Base-by-base conservation (phyloP, 495 filamentous ascomycete species). In the Podospora bellae-mahoneyi region DNA sequence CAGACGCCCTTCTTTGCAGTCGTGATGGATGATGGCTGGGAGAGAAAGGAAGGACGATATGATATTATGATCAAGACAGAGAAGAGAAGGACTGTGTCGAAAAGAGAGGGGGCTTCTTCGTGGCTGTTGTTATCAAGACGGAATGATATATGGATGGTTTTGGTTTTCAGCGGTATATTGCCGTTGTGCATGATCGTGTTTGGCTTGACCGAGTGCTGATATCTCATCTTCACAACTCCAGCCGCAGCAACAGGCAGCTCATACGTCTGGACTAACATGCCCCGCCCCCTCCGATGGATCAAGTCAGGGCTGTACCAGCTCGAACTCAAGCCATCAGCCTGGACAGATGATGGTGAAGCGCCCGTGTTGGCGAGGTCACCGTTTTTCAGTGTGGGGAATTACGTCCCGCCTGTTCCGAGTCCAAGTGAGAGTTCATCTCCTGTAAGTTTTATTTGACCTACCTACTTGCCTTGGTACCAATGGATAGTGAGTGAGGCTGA, bases 221-320 rank as follows among this genome's bases (percentile, higher is more conserved):
- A 48, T 48, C 13, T 48, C 39, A 48, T 48, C 39, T 32, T 48
- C 39, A 48, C 39, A 48, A 48, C 39, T 13, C 15, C 34, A 83
- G 79, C 67, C 27, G 69, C 62, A 18, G 62, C 75, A 20, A 77
- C 57, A 18, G 66, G 68, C n/a, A 76, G 68, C 54, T 77, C 75
- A 19, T 81, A 72, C 65, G 57, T 68, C 0, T 83, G 80, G 80
- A 66, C 69, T 10, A 72, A 68, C 27, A 67, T 75, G 19, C 80
- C 80, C 6, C 81, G 74, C 53, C 80, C 80, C 5, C 73, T 83
- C 3, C 75, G 73, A 0, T 78, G 77, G 72, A 53, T 79, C 55
- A 57, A 68, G 20, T 69, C 68, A 5, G 79, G 79, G 2, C 67
- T 76, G 56, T 83, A 83, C 28, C 73, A 81, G 66, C 67, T 82